Percentiles rank a stretch among this genome's conserved stretches.
phyloP scores from a whole-genome alignment of 257 asterid species.

The Solanum chilense region DNA sequence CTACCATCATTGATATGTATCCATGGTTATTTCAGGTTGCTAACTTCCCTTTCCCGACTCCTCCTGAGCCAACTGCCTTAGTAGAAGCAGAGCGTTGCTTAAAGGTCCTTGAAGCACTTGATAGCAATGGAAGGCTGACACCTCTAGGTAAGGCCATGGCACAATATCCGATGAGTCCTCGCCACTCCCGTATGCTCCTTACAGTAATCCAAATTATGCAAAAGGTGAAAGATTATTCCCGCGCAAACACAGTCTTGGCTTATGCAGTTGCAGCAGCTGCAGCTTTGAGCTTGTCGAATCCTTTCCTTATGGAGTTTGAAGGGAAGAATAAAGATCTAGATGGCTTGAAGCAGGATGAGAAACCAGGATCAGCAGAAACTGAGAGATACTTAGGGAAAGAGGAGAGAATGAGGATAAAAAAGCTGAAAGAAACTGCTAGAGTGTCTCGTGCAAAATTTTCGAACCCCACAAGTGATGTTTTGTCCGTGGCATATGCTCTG shows the following conservation, averaged over 20 bases:
- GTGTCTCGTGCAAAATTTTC: conserved; percentile 51
- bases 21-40: conserved; percentile 44
- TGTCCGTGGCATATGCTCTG: conserved; percentile 64
- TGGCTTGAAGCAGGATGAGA: conserved; percentile 13
- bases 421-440: conserved; percentile 51
- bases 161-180: conserved; percentile 91
- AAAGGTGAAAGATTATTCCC: conserved; percentile 18
- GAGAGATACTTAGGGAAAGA: conserved; percentile 23
- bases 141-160: conserved; percentile 93
- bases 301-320: conserved; percentile 40
- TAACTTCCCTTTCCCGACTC: conserved; percentile 92
- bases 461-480: conserved; percentile 67
- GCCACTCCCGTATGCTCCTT: conserved; percentile 98
- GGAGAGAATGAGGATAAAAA: conserved; percentile 49
- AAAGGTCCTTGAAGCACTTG: conserved; percentile 87
- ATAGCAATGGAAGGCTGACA: conserved; percentile 58
- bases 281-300: conserved; percentile 77
- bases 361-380: conserved; percentile 12
- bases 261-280: conserved; percentile 86
- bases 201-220: conserved; percentile 71
- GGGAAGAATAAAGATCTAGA: conserved; percentile 24
- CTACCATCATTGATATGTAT: not conserved
- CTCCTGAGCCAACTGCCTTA: conserved; percentile 66
- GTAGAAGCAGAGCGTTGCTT: conserved; percentile 79
- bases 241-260: conserved; percentile 63